phyloP scores from a whole-genome alignment of 1,284 basidiomycete species.

The Somion occarium region DNA sequence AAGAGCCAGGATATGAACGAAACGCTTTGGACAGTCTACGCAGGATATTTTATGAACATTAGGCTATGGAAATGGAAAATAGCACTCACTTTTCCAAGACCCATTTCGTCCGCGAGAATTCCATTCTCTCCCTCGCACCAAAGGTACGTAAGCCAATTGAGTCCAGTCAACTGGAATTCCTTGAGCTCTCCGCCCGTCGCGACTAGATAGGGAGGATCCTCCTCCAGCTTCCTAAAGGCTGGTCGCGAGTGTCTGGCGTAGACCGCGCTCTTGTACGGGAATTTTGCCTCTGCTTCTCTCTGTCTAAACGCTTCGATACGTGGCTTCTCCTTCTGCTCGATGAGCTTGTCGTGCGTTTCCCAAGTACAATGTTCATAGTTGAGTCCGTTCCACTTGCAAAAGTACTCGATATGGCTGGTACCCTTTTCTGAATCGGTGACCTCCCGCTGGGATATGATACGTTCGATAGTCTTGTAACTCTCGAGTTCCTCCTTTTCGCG shows the following conservation, averaged over 20 bases:
- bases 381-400: conserved; percentile 96
- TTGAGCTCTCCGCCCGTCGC: conserved; percentile 83
- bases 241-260: conserved; percentile 77
- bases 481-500: conserved; percentile 88
- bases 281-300: conserved; percentile 75
- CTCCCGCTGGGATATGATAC: conserved; percentile 84
- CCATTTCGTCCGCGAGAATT: conserved; percentile 99
- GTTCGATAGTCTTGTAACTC: conserved; percentile 88
- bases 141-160: conserved; percentile 97
- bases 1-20: conserved; percentile 94
- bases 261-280: conserved; percentile 81
- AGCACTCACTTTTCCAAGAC: conserved; percentile 88
- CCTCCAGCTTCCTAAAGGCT: conserved; percentile 79
- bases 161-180: conserved; percentile 96
- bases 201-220: conserved; percentile 88
- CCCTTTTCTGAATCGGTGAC: conserved; percentile 27
- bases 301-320: conserved; percentile 81
- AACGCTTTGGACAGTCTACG: conserved; percentile 92
- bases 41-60: not conserved
- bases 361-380: conserved; percentile 97
- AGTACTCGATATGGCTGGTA: conserved; percentile 79
- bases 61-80: too few species aligned
- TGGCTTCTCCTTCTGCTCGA: conserved; percentile 67
- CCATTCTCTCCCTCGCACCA: conserved; percentile 97
- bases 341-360: conserved; percentile 77